Evolutionary conservation across 176 grass and related monocot genomes (phyloP), one percentile per base, ranked within the genome.

Genomic region (Eremochloa ophiuroides): DNA sequence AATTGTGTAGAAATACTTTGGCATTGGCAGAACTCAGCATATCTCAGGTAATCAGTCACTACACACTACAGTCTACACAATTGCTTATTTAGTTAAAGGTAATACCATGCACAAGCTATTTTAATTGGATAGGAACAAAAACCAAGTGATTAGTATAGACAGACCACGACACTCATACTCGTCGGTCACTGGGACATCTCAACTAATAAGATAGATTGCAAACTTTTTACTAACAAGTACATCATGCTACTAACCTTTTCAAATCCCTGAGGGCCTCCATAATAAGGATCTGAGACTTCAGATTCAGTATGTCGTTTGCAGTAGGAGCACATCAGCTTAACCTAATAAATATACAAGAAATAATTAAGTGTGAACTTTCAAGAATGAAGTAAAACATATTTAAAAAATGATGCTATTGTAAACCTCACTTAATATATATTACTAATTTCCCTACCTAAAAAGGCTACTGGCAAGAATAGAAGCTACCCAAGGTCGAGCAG

Each of bases 201-300:
- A 65, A 37, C 29, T 35, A 37, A 81, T 46, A 43, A 51, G 26
- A 31, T 69, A 0, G 7, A 41, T 34, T 64, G 73, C 62, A 44
- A 33, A 63, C 26, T 70, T 43, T 62, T 27, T 86, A 80, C 25
- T 20, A 51, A 30, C 4, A 61, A 82, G 38, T 4, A 60, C 41
- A 65, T 34, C 44, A 27, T 71, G 60, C 51, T 4, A 64, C 62
- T 82, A 41, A 93, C 95, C 84, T 98, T 95, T 81, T 94, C 92
- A 82, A 98, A 98, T 85, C 95, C 95, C 81, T 98, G 81, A 77
- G 90, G 51, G 0, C 95, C 95, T 68, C 95, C 95, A 71, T 98
- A 94, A 76, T 98, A 98, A 66, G 95, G 95, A 89, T 98, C 95
- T 85, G 95, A 92, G 37, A 98, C 95, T 94, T 98, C 95, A 59